Evolutionary conservation across 495 filamentous ascomycete genomes (phyloP).

Genomic region (Friedmanniomyces endolithicus): DNA sequence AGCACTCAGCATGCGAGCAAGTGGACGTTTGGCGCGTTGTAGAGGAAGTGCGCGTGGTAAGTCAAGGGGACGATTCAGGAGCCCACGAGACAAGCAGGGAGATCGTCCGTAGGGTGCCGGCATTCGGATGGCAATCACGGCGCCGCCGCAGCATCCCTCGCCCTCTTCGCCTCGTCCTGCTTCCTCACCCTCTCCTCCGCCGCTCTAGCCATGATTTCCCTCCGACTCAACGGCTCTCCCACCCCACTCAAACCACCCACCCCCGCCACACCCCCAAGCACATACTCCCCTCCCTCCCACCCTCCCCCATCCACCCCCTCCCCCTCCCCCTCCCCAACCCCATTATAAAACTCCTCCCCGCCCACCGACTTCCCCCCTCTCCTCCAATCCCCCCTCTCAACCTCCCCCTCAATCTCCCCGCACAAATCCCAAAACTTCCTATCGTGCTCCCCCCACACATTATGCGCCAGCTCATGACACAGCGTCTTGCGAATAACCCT

Average conservation of each 20-base stretch:
- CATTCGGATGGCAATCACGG: too few species aligned
- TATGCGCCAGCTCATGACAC: constrained; percentile 92
- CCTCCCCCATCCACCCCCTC: constrained; percentile 64
- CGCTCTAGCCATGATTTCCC: constrained; percentile 63
- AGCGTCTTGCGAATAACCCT: constrained; percentile 78
- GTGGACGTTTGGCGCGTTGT: too few species aligned
- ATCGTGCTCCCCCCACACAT: constrained; percentile 74
- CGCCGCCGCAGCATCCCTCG: not conserved
- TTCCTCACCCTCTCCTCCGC: constrained; percentile 60
- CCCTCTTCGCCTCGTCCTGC: constrained; percentile 30
- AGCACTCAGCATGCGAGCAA: too few species aligned
- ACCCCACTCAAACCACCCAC: constrained; percentile 14
- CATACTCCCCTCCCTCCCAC: constrained; percentile 81
- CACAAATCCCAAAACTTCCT: constrained; percentile 78
- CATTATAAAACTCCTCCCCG: constrained; percentile 58
- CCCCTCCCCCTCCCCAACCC: constrained; percentile 38
- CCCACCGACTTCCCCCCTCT: constrained; percentile 51
- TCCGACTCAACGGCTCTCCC: constrained; percentile 34
- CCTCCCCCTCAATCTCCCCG: constrained; percentile 74
- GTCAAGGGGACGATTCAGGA: too few species aligned
- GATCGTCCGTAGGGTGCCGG: too few species aligned
- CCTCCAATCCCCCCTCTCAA: constrained; percentile 65
- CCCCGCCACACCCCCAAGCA: constrained; percentile 47
- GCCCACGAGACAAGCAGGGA: too few species aligned
- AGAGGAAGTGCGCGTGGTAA: too few species aligned